Percentiles rank a stretch among this genome's conserved stretches.
Conservation (phyloP, 2,329 filamentous ascomycete genomes). For the Alternaria conjuncta region DNA sequence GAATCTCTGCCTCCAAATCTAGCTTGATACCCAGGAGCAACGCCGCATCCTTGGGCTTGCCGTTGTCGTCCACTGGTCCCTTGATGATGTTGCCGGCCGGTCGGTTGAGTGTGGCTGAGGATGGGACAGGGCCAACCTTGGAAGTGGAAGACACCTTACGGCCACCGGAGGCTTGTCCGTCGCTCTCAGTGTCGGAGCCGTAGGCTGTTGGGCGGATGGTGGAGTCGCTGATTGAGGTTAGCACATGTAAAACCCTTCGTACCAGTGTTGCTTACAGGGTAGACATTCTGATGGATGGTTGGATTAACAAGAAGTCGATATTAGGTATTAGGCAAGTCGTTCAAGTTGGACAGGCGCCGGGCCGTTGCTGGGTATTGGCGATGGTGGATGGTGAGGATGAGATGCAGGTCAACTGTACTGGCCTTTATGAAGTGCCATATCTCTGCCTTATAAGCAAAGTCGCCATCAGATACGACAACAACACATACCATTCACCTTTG, state of each 20-base stretch:
- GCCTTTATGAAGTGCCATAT: slow-evolving; percentile 12
- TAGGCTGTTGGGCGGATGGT: slow-evolving; percentile 40
- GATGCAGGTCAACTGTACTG: slow-evolving; percentile 37
- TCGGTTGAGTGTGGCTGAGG: slow-evolving; percentile 48
- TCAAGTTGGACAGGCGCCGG: slow-evolving; percentile 16
- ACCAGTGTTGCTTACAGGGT: slow-evolving; percentile 30
- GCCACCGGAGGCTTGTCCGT: slow-evolving; percentile 50
- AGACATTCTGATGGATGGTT: slow-evolving; percentile 29
- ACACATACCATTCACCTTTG: neutral
- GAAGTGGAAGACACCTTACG: slow-evolving; percentile 41
- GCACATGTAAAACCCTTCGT: neutral
- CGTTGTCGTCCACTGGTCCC: slow-evolving; percentile 63
- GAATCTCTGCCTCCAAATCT: slow-evolving; percentile 67
- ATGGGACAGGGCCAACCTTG: slow-evolving; percentile 42
- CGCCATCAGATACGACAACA: neutral
- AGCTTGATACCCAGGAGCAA: slow-evolving; percentile 69
- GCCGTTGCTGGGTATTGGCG: slow-evolving; percentile 12
- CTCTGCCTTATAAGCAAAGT: slow-evolving; percentile 36
- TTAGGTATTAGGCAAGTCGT: neutral
- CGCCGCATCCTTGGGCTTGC: slow-evolving; percentile 64
- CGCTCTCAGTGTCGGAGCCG: slow-evolving; percentile 48
- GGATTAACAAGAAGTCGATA: slow-evolving; percentile 1
- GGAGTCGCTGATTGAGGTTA: slow-evolving; percentile 29
- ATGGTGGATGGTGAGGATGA: slow-evolving; percentile 13
- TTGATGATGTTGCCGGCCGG: slow-evolving; percentile 58